phyloP scores from a whole-genome alignment of 441 rosid species.

The Metrosideros polymorpha region DNA sequence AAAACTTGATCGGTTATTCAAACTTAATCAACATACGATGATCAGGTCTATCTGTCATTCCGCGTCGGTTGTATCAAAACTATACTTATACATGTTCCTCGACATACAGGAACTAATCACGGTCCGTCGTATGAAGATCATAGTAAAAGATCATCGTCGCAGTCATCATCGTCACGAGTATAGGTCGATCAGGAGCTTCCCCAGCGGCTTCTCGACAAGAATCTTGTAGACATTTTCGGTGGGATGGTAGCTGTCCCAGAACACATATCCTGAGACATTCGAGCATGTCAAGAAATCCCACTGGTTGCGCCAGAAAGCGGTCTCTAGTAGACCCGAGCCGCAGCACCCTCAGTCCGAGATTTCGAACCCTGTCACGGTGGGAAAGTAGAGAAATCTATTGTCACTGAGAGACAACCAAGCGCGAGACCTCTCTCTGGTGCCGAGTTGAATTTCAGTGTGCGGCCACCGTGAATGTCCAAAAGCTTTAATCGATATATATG shows the following conservation, averaged over 20 bases:
- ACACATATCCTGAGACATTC: background rate
- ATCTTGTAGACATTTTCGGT: background rate
- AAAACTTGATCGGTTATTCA: background rate
- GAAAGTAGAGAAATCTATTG: background rate
- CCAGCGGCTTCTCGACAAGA: background rate
- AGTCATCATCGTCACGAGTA: background rate
- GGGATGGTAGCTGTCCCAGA: conserved; percentile 5
- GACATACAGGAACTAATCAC: background rate
- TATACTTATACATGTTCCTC: background rate
- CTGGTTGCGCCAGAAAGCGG: background rate
- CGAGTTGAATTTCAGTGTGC: background rate
- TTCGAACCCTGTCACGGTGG: background rate
- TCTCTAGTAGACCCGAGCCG: background rate
- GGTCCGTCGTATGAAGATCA: background rate
- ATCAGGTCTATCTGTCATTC: background rate
- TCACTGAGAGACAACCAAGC: background rate
- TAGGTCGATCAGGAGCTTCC: background rate
- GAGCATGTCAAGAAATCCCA: background rate
- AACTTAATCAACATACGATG: background rate
- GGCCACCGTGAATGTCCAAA: background rate
- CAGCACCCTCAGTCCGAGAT: background rate
- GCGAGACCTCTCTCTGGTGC: background rate
- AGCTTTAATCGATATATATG: background rate
- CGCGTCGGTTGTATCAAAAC: background rate
- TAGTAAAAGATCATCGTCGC: background rate